Base-by-base conservation (phyloP, 2,329 filamentous ascomycete species). In the Apiospora rasikravindrae region DNA sequence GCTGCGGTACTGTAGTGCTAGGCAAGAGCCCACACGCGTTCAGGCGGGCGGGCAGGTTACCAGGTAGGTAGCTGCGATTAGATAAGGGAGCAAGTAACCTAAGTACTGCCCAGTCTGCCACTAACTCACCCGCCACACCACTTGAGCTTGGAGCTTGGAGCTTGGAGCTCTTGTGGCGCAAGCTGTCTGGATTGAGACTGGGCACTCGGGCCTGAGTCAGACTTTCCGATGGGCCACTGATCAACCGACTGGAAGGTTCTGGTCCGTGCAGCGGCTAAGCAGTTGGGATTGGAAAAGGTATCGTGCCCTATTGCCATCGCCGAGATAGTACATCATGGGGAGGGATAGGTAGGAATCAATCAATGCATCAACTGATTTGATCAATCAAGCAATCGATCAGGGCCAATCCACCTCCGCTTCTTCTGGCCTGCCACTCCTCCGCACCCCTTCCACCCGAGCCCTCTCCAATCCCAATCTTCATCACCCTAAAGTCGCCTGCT, bases 21-120 rank as follows among this genome's bases (percentile, higher is more conserved):
- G 78, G 78, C 78, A 80, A 79, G 78, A 80, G 77, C 78, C 77
- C 76, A 73, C 71, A 80, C 78, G 78, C 78, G 78, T 80, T 79
- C 77, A 16, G 44, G 44, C 16, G 44, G 44, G 44, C 16, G 33
- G 33, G 33, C 33, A 37, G 33, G 33, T 37, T n/a, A n/a, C n/a
- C n/a, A 37, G 33, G 5, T 1, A 37, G 26, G 8, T 13, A 73
- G 26, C 51, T 61, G 53, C 29, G 69, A 53, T 57, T 42, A 70
- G 69, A 40, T 70, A 70, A 51, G 69, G 4, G 49, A 53, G 26
- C 16, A 64, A 49, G 24, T n/a, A n/a, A n/a, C n/a, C n/a, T 70
- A 70, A 49, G 45, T 22, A 49, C 8, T 49, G 51, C 51, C 49
- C 13, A 19, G 16, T 7, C 44, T 45, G 42, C 42, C 42, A 19